Evolutionary conservation across 306 rosid species (phyloP).

Genomic region (Astragalus glycyphyllos): DNA sequence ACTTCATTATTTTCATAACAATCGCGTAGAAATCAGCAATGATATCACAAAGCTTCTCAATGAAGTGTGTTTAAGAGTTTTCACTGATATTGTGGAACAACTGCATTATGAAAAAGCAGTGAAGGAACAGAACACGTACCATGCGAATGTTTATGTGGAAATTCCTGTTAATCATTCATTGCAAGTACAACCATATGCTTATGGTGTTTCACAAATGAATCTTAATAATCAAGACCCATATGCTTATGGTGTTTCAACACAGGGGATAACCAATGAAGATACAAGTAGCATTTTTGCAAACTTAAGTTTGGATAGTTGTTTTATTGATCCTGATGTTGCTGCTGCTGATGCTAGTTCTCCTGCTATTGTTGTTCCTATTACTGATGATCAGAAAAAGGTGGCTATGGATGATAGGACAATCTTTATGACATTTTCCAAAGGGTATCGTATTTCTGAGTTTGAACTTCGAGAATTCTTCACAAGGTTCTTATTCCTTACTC

Average conservation of each 20-base stretch:
- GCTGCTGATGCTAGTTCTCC: background rate
- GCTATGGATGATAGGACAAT: conserved; percentile 60
- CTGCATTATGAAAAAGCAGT: background rate
- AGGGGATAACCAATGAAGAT: background rate
- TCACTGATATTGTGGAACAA: conserved; percentile 51
- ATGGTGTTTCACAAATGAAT: background rate
- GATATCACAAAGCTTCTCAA: background rate
- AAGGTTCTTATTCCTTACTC: conserved; percentile 36
- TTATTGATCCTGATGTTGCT: background rate
- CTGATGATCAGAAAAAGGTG: background rate
- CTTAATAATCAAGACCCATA: background rate
- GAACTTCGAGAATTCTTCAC: conserved; percentile 59
- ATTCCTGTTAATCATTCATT: background rate
- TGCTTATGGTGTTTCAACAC: background rate
- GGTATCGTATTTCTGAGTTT: conserved; percentile 59
- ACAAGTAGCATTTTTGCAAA: conserved; percentile 33
- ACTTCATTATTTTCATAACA: conserved; percentile 48
- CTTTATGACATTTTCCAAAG: conserved; percentile 72
- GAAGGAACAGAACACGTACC: background rate
- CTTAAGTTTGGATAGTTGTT: conserved; percentile 9
- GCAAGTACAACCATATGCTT: background rate
- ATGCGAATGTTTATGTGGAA: background rate
- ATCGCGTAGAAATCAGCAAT: conserved; percentile 38
- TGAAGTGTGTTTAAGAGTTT: conserved; percentile 39
- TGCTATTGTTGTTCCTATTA: too few relatives aligned